Evolutionary conservation across 2,329 filamentous ascomycete species (phyloP), one percentile per base, ranked within the genome.

Genomic region (Fusarium dimerum): DNA sequence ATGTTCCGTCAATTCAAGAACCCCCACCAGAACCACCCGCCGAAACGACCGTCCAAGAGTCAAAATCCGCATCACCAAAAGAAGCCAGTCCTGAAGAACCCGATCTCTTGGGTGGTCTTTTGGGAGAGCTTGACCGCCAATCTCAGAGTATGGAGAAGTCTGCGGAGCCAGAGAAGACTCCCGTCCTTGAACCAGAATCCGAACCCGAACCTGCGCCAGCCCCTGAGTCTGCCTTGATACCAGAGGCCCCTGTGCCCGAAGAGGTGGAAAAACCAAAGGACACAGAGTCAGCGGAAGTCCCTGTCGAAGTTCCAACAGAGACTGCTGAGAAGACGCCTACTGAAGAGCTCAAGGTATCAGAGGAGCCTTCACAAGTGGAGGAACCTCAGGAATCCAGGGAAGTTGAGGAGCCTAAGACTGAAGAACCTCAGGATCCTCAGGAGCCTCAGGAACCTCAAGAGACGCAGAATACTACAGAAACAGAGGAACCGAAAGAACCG

Each of bases 91-190:
- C 70, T 2, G 71, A 73, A 13, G 73, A 75, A 26, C 69, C 73
- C 8, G 76, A 79, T 59, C 50, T 79, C 36, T 70, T 79, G 18
- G 73, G 71, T n/a, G 74, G 71, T n/a, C 62, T 78, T 1, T 73
- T 79, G 59, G 70, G 74, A 2, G 76, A 75, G 34, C 68, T 79
- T 36, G 73, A 78, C 50, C 70, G 73, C 32, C 74, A 77, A 51
- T 65, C 59, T 9, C 50, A 52, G 36, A 46, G 58, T 26, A 20
- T 50, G 49, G 36, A 50, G 43, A 32, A 32, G n/a, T 12, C 17
- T 3, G 41, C 41, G 4, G 43, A 45, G 29, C 26, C 34, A 10
- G 34, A 40, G 11, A 32, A 9, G 10, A 43, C 53, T 20, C 38
- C 55, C 11, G 26, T 36, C 16, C 44, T 29, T 0, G 45, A 45